Base-by-base conservation (phyloP, 1,139 yeast species). In the Kodamaea anthophila region DNA sequence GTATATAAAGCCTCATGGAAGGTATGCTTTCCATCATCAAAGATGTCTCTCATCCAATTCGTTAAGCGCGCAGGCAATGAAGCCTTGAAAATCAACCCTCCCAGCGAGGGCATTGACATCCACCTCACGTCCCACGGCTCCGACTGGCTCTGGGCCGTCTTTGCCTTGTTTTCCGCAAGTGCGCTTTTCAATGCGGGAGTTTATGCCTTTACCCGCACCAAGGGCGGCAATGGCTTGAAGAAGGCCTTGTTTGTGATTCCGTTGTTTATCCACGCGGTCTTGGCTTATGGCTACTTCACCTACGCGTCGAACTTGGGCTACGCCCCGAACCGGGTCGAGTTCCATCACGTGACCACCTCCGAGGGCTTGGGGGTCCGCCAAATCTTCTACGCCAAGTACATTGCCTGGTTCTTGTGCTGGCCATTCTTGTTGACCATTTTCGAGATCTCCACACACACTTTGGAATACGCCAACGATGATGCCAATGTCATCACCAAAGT, bases 61-160 rank as follows among this genome's bases (percentile, higher is more conserved):
- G 36, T 43, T 14, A 38, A 37, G 23, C 44, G 50, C 29, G 38
- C 40, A 13, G 45, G 45, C 13, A 77, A 77, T 51, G 55, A 65
- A 31, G 84, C 80, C 12, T 51, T 74, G 23, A 31, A 44, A 4
- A 48, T 72, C 34, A 77, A 77, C 44, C 67, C 74, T 12, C 53
- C 60, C 3, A 49, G 65, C 9, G 29, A 47, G 5, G 53, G 49
- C 3, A 52, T 65, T 32, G 75, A 70, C 38, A 68, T 75, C 46
- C 74, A 70, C 36, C 42, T 77, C 28, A 75, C 82, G 12, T 39
- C 47, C 9, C 75, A 72, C 41, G 86, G 86, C 44, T 74, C 83
- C 5, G 73, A 74, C 49, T 78, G 84, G 84, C 62, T 74, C 40
- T 78, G 85, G 85, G 71, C 86, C 1, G 81, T 63, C 12, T 76